Evolutionary conservation across 768 basidiomycete genomes (phyloP).

Genomic region (Rhizopogon vesiculosus): DNA sequence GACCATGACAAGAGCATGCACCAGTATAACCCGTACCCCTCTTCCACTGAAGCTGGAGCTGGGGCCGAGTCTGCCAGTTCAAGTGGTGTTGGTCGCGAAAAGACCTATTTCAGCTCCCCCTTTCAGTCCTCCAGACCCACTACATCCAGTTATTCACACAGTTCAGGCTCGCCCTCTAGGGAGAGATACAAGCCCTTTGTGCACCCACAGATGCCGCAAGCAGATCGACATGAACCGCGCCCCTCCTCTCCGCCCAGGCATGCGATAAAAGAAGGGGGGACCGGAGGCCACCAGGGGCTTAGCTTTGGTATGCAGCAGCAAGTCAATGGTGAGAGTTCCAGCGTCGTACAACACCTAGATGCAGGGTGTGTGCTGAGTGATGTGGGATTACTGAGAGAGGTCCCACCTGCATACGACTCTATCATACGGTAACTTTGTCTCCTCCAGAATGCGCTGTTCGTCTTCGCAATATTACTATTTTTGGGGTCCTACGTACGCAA

Average conservation of each 20-base stretch:
- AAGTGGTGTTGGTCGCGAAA: not conserved
- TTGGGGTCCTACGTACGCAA: too few relatives aligned
- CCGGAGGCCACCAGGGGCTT: constrained; percentile 8
- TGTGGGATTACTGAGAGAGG: constrained; percentile 18
- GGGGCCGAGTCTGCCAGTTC: not conserved
- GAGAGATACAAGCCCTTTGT: constrained; percentile 5
- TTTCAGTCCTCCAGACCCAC: not conserved
- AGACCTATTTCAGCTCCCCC: constrained; percentile 1
- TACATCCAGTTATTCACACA: not conserved
- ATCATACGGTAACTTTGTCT: constrained; percentile 6
- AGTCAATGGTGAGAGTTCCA: constrained; percentile 7
- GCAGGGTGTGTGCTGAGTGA: constrained; percentile 19
- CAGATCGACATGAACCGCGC: constrained; percentile 13
- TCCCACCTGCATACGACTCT: constrained; percentile 26
- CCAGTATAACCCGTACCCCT: constrained; percentile 11
- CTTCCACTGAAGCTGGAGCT: not conserved
- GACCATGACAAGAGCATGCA: constrained; percentile 14
- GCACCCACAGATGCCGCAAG: constrained; percentile 8
- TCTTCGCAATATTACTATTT: too few relatives aligned
- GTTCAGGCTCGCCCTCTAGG: not conserved
- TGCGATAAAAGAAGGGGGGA: constrained; percentile 20
- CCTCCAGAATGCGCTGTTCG: too few relatives aligned
- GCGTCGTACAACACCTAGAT: constrained; percentile 21
- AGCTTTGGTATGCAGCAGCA: not conserved
- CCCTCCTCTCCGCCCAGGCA: constrained; percentile 5